A percentile compares a stretch with the other conserved stretches of the same genome.
Conservation (phyloP, 1,284 basidiomycete species). For the Agaricales sp. region DNA sequence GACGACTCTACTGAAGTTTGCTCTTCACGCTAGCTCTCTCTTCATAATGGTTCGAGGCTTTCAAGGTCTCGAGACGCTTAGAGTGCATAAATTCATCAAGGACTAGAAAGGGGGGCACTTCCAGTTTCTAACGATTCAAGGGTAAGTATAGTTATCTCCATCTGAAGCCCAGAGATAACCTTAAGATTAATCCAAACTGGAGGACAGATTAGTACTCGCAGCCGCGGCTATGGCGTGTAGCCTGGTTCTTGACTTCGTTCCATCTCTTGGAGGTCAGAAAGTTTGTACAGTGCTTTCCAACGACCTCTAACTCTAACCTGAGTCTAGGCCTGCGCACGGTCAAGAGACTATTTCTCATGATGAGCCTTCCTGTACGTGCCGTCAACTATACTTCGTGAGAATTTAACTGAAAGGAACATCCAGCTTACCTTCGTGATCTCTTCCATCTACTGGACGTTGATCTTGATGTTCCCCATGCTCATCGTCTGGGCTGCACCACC, state of each 20-base stretch:
- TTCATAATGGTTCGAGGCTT: slow-evolving; percentile 41
- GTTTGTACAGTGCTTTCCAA: slow-evolving; percentile 11
- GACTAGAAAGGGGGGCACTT: slow-evolving; percentile 52
- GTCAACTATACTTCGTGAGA: too few species aligned
- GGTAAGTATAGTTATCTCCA: slow-evolving; percentile 28
- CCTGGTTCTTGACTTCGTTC: slow-evolving; percentile 39
- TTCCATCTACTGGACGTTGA: slow-evolving; percentile 62
- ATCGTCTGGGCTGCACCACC: slow-evolving; percentile 29
- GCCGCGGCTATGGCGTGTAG: slow-evolving; percentile 14
- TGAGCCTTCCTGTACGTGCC: slow-evolving; percentile 46
- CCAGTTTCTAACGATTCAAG: slow-evolving; percentile 71
- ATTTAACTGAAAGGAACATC: too few species aligned
- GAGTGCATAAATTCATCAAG: slow-evolving; percentile 27
- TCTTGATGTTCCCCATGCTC: slow-evolving; percentile 39
- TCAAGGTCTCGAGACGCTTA: slow-evolving; percentile 23
- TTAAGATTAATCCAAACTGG: slow-evolving; percentile 34
- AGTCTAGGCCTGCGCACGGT: slow-evolving; percentile 27
- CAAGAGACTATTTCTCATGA: slow-evolving; percentile 49
- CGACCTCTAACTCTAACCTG: not conserved
- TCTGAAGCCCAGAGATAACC: not conserved
- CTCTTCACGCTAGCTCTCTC: slow-evolving; percentile 32
- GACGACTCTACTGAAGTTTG: slow-evolving; percentile 7
- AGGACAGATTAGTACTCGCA: slow-evolving; percentile 25
- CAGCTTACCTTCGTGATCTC: slow-evolving; percentile 62
- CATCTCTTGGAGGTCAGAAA: slow-evolving; percentile 26